Evolutionary conservation across 768 basidiomycete species (phyloP), one percentile per base, ranked within the genome.

Genomic region (Lactarius sp.): DNA sequence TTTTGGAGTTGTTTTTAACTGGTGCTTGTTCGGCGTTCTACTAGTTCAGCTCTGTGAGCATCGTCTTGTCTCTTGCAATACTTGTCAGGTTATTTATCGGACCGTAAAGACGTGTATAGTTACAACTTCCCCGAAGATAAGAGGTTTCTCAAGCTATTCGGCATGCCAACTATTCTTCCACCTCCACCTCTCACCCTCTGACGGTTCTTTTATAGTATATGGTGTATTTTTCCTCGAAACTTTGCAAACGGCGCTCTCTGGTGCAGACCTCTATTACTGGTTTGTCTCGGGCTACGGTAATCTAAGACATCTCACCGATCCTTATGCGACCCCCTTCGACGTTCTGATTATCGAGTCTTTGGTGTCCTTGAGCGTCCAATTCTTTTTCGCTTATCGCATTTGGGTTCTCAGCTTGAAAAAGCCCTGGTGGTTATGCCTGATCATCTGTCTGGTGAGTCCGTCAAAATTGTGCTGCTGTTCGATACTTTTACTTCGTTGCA

Each of bases 321-420:
- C 46, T 20, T 47, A 20, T 47, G n/a, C 9, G 8, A 9, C n/a
- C 9, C 7, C 46, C 46, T 47, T 47, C 51, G 70, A 71, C 56
- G 68, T 66, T 1, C 71, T 70, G n/a, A 41, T 73, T 3, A 65
- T 73, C 44, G 72, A 69, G 6, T 61, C 69, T 5, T 16, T 72
- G 18, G 66, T 71, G 31, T 67, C 68, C 6, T 61, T 73, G 53
- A 62, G 66, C 18, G 69, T 73, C 7, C 73, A 73, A 62, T 54
- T 72, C 14, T 74, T 74, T 58, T 74, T 71, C 66, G 71, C 70
- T 53, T 72, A 71, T 49, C 68, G 72, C 20, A 74, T 74, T 33
- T 69, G 66, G 62, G 52, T 66, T 8, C 27, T 52, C 6, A 52
- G 51, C 34, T 4, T 6, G 7, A 52, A 34, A n/a, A 52, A 52